Base-by-base conservation (phyloP, 345 rosid genomes). In the Aquilaria yunnanensis region DNA sequence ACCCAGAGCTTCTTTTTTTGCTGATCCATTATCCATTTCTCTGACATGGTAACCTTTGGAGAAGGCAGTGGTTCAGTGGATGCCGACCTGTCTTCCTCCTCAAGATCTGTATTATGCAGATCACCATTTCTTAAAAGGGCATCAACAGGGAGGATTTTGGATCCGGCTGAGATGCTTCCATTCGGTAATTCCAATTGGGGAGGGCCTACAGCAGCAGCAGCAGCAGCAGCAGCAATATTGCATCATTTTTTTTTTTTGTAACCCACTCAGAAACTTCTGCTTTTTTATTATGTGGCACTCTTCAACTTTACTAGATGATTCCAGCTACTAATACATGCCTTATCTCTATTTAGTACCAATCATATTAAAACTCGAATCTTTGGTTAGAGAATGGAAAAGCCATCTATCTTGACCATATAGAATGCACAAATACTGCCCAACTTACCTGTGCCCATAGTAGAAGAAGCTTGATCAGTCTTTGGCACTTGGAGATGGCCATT, bases 1-100 rank as follows among this genome's bases (percentile, higher is more conserved):
- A 51, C 70, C 49, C 69, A 45, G 49, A 77, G 70, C 66, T 78
- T 91, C 79, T 70, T 82, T 67, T 77, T 84, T 75, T 76, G 91
- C 62, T 71, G 77, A 79, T 84, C 85, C 78, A 78, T 73, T 59
- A 91, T 74, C 97, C 96, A 91, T 58, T 84, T 91, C 78, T 91
- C 93, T 59, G 77, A 81, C 93, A 86, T 86, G 32, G 96, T 88
- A 67, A 74, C 74, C 80, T 80, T 86, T 47, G 91, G 92, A 62
- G 84, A 66, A 49, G 77, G 83, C 48, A 62, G 76, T 14, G 71
- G 57, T 68, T 73, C 79, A 60, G 63, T 51, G 70, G 74, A 63
- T 56, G 73, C 67, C 47, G 77, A 74, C 62, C 61, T 80, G 64
- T 73, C 89, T 68, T 81, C 92, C 67, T 74, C 84, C 13, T 74